phyloP scores from a whole-genome alignment of 495 filamentous ascomycete species.

The Tetracladium marchalianum region DNA sequence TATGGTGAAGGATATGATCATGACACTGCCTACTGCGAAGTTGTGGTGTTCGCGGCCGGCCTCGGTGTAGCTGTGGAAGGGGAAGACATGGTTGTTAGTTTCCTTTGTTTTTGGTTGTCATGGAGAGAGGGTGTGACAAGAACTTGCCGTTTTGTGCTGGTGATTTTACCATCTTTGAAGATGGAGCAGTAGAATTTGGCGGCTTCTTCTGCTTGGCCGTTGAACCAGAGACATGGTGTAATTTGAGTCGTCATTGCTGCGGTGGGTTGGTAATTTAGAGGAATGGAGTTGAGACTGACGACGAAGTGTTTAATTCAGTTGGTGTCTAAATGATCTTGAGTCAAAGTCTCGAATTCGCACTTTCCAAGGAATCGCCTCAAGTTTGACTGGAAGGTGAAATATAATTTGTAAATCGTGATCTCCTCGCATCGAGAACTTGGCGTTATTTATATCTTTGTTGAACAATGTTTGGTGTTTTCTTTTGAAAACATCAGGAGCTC shows the following conservation, averaged over 20 bases:
- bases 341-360: too few relatives aligned
- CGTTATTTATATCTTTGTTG: too few relatives aligned
- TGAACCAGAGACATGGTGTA: constrained; percentile 30
- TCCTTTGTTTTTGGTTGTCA: background rate
- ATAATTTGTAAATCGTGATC: too few relatives aligned
- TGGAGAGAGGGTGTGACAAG: background rate
- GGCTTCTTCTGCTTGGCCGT: constrained; percentile 28
- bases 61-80: constrained; percentile 13
- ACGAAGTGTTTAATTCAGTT: too few relatives aligned
- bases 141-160: background rate
- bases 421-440: too few relatives aligned
- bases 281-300: too few relatives aligned
- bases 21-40: constrained; percentile 17
- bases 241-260: constrained; percentile 5
- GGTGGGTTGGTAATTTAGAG: too few relatives aligned
- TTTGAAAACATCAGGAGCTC: too few relatives aligned
- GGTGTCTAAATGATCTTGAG: too few relatives aligned
- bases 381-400: too few relatives aligned
- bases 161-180: constrained; percentile 20
- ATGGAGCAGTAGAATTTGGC: constrained; percentile 28
- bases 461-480: too few relatives aligned
- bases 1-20: constrained; percentile 24
- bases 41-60: constrained; percentile 19
- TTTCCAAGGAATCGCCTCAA: too few relatives aligned
- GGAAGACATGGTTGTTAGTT: constrained; percentile 14